Conservation (phyloP, 306 rosid species). For the Ochetophila trinervis region DNA sequence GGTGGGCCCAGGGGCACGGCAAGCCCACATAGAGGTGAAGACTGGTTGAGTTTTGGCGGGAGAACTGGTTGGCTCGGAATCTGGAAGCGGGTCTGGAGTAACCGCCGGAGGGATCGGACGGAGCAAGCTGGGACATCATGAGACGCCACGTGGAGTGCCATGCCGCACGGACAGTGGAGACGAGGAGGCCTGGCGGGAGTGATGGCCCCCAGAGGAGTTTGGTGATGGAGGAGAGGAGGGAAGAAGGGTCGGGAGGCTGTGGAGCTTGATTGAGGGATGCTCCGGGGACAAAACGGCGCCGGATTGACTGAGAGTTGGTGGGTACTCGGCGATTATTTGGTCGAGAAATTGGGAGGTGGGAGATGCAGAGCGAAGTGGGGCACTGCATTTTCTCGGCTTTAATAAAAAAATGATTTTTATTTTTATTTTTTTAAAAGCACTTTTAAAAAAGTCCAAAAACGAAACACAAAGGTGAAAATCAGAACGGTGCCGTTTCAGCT, state of each 20-base stretch:
- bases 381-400: constrained; percentile 14
- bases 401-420: background rate
- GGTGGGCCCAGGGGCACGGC: constrained; percentile 98
- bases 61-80: constrained; percentile 46
- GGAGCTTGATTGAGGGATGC: constrained; percentile 54
- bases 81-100: constrained; percentile 71
- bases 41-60: constrained; percentile 10
- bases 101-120: constrained; percentile 69
- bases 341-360: background rate
- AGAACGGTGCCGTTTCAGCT: no score
- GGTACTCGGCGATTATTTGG: constrained; percentile 5
- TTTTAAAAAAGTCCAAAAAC: no score
- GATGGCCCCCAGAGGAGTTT: constrained; percentile 90
- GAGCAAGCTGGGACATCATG: constrained; percentile 95
- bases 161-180: constrained; percentile 71
- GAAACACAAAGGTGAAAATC: no score
- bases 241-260: constrained; percentile 34
- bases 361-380: constrained; percentile 17
- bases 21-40: constrained; percentile 84
- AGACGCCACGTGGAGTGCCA: constrained; percentile 87
- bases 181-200: constrained; percentile 75
- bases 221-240: constrained; percentile 43
- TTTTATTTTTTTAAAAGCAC: no score
- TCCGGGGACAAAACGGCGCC: constrained; percentile 15
- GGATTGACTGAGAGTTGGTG: constrained; percentile 14